A percentile compares a stretch with the other conserved stretches of the same genome.
phyloP scores from a whole-genome alignment of 257 asterid species.

The Solanum corneliomulleri region DNA sequence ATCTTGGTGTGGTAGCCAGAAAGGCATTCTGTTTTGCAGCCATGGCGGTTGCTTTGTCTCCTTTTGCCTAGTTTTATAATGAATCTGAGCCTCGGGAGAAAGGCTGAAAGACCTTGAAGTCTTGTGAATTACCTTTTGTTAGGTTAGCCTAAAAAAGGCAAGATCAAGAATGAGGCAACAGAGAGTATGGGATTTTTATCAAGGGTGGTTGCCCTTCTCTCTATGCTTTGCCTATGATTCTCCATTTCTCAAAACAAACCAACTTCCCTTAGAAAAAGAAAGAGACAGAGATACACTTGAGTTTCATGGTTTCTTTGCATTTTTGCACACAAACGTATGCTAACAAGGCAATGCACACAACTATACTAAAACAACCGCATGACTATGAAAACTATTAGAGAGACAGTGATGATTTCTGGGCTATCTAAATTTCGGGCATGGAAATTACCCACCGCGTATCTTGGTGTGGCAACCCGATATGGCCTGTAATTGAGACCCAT shows the following conservation, averaged over 20 bases:
- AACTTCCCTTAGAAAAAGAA: background rate
- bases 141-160: background rate
- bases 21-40: background rate
- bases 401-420: background rate
- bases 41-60: background rate
- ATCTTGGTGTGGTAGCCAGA: background rate
- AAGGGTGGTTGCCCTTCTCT: constrained; percentile 52
- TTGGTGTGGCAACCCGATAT: constrained; percentile 13
- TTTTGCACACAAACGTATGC: background rate
- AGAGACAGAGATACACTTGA: background rate
- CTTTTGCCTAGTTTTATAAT: background rate
- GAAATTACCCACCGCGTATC: constrained; percentile 3
- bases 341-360: background rate
- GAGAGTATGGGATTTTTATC: background rate
- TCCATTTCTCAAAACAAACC: background rate
- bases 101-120: background rate
- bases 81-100: background rate
- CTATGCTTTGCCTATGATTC: constrained; percentile 14
- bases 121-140: background rate
- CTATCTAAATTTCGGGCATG: background rate
- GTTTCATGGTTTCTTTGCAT: background rate
- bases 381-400: background rate
- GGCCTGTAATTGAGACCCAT: background rate
- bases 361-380: background rate
- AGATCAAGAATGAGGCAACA: background rate